Percentiles rank a stretch among this genome's conserved stretches.
phyloP scores from a whole-genome alignment of 116 monocot genomes.

The Dioscorea cayenensis region DNA sequence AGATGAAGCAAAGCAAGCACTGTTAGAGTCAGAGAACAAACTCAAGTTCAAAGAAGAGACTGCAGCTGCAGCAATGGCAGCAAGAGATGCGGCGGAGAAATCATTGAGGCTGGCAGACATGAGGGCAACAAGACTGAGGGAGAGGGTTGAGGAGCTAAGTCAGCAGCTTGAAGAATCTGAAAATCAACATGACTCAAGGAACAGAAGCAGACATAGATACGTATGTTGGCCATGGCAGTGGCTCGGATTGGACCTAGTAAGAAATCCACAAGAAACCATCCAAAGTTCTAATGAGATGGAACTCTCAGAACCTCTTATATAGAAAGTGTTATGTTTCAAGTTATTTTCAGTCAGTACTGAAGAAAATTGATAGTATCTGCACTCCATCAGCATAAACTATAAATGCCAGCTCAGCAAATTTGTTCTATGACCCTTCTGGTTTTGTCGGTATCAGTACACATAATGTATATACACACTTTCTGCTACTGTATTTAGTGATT shows the following conservation, averaged over 20 bases:
- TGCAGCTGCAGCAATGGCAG: constrained; percentile 84
- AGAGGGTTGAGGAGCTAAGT: constrained; percentile 84
- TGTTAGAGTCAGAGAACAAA: constrained; percentile 67
- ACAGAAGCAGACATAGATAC: constrained; percentile 41
- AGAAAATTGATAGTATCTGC: too few relatives aligned
- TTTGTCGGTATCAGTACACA: too few relatives aligned
- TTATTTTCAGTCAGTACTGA: too few relatives aligned
- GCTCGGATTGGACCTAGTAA: constrained; percentile 76
- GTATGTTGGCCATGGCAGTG: constrained; percentile 99
- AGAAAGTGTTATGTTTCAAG: constrained; percentile 1
- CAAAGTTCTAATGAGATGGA: constrained; percentile 88
- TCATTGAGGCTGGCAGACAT: constrained; percentile 71
- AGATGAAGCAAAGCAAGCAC: constrained; percentile 67
- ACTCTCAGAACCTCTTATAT: constrained; percentile 94
- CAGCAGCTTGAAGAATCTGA: constrained; percentile 72
- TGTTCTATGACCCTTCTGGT: too few relatives aligned
- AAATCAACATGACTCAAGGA: constrained; percentile 16
- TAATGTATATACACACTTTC: too few relatives aligned
- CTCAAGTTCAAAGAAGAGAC: constrained; percentile 98
- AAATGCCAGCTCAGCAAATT: too few relatives aligned
- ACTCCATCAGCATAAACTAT: too few relatives aligned
- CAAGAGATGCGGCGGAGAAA: constrained; percentile 93
- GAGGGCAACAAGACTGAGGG: constrained; percentile 65
- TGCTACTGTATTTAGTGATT: too few relatives aligned
- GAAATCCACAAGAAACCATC: constrained; percentile 22